Conservation (phyloP, 495 filamentous ascomycete species). For the Podospora conica region DNA sequence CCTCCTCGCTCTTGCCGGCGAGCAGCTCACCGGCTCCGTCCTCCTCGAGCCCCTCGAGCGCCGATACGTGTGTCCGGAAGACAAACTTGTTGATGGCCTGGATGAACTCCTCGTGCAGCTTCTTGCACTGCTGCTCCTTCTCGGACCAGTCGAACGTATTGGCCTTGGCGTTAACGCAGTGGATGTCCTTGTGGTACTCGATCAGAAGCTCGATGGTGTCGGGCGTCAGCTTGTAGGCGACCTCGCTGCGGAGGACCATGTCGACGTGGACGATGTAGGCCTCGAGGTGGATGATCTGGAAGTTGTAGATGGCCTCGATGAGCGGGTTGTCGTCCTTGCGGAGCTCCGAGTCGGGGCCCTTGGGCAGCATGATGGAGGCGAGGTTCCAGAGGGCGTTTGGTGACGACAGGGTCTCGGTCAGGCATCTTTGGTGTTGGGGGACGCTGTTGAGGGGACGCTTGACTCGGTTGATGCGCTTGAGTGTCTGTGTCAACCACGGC, state of each 20-base stretch:
- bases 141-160: slow-evolving; percentile 94
- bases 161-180: slow-evolving; percentile 83
- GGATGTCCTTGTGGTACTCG: slow-evolving; percentile 95
- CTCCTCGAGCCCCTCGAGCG: slow-evolving; percentile 93
- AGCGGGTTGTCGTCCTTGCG: slow-evolving; percentile 80
- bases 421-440: slow-evolving; percentile 89
- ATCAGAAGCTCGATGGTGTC: slow-evolving; percentile 93
- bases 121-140: slow-evolving; percentile 94
- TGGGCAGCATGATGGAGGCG: slow-evolving; percentile 86
- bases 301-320: slow-evolving; percentile 87
- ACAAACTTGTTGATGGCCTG: slow-evolving; percentile 98
- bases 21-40: slow-evolving; percentile 93
- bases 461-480: slow-evolving; percentile 95
- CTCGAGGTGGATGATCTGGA: slow-evolving; percentile 89
- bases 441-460: slow-evolving; percentile 98
- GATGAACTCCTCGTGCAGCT: slow-evolving; percentile 94
- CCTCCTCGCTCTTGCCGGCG: slow-evolving; percentile 85
- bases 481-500: slow-evolving; percentile 92
- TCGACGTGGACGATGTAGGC: slow-evolving; percentile 99
- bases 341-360: slow-evolving; percentile 83
- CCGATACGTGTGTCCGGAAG: slow-evolving; percentile 81
- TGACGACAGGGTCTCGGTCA: slow-evolving; percentile 93
- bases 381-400: slow-evolving; percentile 92
- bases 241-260: slow-evolving; percentile 96
- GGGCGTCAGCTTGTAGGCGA: slow-evolving; percentile 96